Percentiles rank a stretch among this genome's conserved stretches.
Evolutionary conservation across 371 early-diverging fungal species (phyloP).

Genomic region (Mycotypha africana): DNA sequence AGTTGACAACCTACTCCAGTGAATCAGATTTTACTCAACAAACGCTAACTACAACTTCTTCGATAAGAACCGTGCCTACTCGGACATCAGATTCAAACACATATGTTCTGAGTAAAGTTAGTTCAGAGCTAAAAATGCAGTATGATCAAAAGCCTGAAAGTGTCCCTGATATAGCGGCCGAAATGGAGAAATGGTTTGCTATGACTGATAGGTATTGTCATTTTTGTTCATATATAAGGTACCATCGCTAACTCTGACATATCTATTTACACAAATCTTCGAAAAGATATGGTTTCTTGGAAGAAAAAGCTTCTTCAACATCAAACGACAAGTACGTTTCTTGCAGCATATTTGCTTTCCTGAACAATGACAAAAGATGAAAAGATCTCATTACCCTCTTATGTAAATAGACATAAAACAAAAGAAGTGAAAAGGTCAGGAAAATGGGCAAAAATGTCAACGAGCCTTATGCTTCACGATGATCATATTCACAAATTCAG

Average conservation of each 20-base stretch:
- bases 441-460: conserved; percentile 60
- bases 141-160: conserved; percentile 24
- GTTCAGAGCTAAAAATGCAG: too few relatives aligned
- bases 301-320: conserved; percentile 7
- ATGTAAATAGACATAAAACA: conserved; percentile 14
- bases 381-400: too few relatives aligned
- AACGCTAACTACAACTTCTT: conserved; percentile 3
- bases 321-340: conserved; percentile 14
- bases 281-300: conserved; percentile 50
- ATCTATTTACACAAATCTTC: background rate
- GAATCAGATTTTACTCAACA: conserved; percentile 15
- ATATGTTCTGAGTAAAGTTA: too few relatives aligned
- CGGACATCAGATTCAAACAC: conserved; percentile 3
- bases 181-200: conserved; percentile 50
- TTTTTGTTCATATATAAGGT: background rate
- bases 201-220: conserved; percentile 45
- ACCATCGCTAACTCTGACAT: background rate
- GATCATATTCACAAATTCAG: conserved; percentile 39
- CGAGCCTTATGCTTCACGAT: conserved; percentile 19
- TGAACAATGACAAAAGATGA: too few relatives aligned
- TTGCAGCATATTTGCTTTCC: too few relatives aligned
- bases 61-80: conserved; percentile 2
- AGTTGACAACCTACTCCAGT: conserved; percentile 11
- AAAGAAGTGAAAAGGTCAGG: conserved; percentile 38
- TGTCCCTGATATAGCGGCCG: conserved; percentile 28